These are phyloP conservation scores for Aphanomyces invadans DNA, from an alignment of 352 stramenopile genomes.

Conservation along the genomic window DNA sequence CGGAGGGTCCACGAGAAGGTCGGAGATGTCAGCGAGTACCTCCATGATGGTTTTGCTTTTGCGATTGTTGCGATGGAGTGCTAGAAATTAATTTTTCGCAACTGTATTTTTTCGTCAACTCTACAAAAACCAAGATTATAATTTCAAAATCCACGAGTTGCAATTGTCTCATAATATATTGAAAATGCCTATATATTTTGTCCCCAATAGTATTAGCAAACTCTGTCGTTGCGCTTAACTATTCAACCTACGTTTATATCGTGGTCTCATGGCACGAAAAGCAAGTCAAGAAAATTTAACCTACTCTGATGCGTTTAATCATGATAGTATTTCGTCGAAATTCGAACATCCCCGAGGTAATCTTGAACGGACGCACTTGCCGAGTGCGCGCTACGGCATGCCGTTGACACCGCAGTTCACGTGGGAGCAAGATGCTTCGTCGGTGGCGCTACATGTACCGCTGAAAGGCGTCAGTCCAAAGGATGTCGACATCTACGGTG, in stretches of 20 bases:
- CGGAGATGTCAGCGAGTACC: conserved; percentile 21
- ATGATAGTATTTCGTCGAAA: no score
- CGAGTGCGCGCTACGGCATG: conserved; percentile 31
- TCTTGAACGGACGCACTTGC: not conserved
- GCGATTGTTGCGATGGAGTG: not conserved
- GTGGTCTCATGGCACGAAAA: no score
- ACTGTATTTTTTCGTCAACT: not conserved
- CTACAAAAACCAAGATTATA: not conserved
- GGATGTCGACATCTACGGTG: conserved; percentile 64
- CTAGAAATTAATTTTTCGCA: not conserved
- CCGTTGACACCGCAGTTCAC: conserved; percentile 53
- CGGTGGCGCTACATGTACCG: conserved; percentile 43
- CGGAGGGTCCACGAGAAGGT: conserved; percentile 3
- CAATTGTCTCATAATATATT: no score
- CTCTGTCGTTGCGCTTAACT: no score
- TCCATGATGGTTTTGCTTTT: conserved; percentile 5
- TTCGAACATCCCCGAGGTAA: not conserved
- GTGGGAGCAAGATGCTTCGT: conserved; percentile 51
- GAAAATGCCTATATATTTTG: no score
- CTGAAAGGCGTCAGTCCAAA: conserved; percentile 42
- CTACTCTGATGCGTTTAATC: no score
- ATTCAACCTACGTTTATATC: no score
- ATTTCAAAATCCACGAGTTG: no score
- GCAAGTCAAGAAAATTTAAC: no score
- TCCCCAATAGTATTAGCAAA: no score